Percentiles rank a stretch among this genome's conserved stretches.
These are phyloP conservation scores for Gossypium davidsonii DNA, from an alignment of 441 rosid species.

Conservation along the genomic window DNA sequence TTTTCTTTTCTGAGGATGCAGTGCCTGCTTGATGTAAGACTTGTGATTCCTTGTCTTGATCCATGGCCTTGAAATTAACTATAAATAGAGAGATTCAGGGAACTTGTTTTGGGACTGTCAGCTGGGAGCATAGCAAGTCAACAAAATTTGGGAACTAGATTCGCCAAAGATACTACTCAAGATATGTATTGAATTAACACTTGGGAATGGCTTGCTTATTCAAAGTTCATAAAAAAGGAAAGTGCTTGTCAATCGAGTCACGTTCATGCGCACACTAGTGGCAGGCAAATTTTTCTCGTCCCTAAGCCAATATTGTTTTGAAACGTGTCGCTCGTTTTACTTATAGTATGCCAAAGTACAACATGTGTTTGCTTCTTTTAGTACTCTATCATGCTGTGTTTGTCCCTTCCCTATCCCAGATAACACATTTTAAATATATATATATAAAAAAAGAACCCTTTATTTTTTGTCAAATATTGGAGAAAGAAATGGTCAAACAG, in stretches of 20 bases:
- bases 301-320: background rate
- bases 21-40: background rate
- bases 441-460: too few species aligned
- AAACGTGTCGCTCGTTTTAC: conserved; percentile 13
- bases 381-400: background rate
- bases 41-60: background rate
- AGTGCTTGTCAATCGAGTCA: conserved; percentile 14
- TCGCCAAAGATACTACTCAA: background rate
- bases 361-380: background rate
- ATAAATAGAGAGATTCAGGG: background rate
- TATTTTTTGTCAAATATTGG: too few species aligned
- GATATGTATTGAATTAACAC: background rate
- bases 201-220: background rate
- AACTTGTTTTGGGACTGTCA: background rate
- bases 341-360: background rate
- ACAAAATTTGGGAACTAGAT: background rate
- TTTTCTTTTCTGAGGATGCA: background rate
- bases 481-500: background rate
- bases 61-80: background rate
- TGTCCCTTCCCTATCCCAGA: background rate
- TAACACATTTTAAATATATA: too few species aligned
- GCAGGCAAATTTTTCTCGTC: conserved; percentile 27
- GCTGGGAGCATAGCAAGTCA: background rate
- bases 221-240: background rate
- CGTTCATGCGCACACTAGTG: conserved; percentile 26